Evolutionary conservation across 2,329 filamentous ascomycete genomes (phyloP), one percentile per base, ranked within the genome.

Genomic region (Phoma sp.): DNA sequence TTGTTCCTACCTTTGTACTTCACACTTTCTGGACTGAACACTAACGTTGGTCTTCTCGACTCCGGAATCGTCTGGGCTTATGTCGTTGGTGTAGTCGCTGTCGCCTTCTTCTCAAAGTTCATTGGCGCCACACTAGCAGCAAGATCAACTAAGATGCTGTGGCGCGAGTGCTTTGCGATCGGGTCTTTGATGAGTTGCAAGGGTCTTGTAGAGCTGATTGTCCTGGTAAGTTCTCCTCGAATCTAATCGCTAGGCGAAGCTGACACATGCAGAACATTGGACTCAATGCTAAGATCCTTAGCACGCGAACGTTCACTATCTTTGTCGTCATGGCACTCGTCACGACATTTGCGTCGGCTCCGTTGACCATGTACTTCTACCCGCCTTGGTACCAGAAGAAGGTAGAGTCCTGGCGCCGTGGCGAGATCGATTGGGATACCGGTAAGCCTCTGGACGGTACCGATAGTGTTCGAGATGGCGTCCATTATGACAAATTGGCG

Each of bases 121-220:
- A 80, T 88, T 12, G 94, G 93, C 37, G 92, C 91, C 17, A 88
- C 91, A 0, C 55, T 96, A 1, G 92, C 93, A 7, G 92, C 94
- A 0, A 85, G 86, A 32, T 70, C 86, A 3, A 91, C 86, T 65
- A 92, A 89, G 24, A 80, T 97, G 45, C 83, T 96, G 1, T 98
- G 94, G 94, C 85, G 93, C 55, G 94, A 98, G 74, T 93, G 90
- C 53, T 85, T 96, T 29, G 86, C 91, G 1, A 95, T 98, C 63
- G 94, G 94, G 13, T 86, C 88, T 15, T 77, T 97, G 67, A 98
- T 98, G 94, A 96, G 91, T 76, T 98, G 94, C 76, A 98, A 98
- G 75, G 94, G 94, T 67, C 81, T 98, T 9, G 93, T 97, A 0
- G 93, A 97, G 74, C 80, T 98, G 47, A 97, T 98, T 73, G 93